These are phyloP conservation scores for Neoboletus magnificus DNA, from an alignment of 768 basidiomycete species.

Conservation along the genomic window DNA sequence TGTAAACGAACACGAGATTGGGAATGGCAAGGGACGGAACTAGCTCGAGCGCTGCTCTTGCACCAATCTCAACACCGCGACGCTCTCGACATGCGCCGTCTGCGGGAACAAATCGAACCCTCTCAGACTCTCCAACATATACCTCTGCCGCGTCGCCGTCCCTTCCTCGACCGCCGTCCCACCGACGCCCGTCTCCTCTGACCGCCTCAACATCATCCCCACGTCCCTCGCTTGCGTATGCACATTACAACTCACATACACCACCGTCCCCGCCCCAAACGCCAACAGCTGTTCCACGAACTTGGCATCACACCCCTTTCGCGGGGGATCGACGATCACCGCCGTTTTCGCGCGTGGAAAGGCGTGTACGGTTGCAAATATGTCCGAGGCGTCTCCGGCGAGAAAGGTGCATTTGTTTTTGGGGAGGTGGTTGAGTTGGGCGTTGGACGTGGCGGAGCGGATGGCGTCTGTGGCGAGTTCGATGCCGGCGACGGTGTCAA, in stretches of 20 bases:
- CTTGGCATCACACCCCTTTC: constrained; percentile 86
- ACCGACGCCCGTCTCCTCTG: constrained; percentile 35
- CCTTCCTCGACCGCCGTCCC: constrained; percentile 32
- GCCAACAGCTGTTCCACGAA: constrained; percentile 74
- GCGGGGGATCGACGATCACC: constrained; percentile 84
- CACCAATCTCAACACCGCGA: constrained; percentile 61
- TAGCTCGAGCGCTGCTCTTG: not conserved
- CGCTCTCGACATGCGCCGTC: constrained; percentile 89
- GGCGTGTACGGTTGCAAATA: constrained; percentile 63
- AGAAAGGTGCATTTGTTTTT: constrained; percentile 60
- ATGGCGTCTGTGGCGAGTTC: constrained; percentile 79
- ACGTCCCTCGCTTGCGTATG: constrained; percentile 91
- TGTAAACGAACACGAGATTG: not conserved
- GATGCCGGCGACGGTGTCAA: constrained; percentile 79
- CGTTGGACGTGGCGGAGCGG: constrained; percentile 63
- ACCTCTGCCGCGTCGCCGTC: constrained; percentile 41
- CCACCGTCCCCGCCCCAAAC: constrained; percentile 66
- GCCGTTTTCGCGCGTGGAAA: constrained; percentile 69
- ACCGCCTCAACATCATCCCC: constrained; percentile 58
- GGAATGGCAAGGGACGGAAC: not conserved
- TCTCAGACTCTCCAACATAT: constrained; percentile 76
- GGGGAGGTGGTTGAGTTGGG: constrained; percentile 57
- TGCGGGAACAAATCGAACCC: constrained; percentile 97
- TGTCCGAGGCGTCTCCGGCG: constrained; percentile 81
- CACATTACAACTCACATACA: constrained; percentile 95